These are phyloP conservation scores for Citrus mangshanensis DNA, from an alignment of 345 rosid species.

Conservation along the genomic window DNA sequence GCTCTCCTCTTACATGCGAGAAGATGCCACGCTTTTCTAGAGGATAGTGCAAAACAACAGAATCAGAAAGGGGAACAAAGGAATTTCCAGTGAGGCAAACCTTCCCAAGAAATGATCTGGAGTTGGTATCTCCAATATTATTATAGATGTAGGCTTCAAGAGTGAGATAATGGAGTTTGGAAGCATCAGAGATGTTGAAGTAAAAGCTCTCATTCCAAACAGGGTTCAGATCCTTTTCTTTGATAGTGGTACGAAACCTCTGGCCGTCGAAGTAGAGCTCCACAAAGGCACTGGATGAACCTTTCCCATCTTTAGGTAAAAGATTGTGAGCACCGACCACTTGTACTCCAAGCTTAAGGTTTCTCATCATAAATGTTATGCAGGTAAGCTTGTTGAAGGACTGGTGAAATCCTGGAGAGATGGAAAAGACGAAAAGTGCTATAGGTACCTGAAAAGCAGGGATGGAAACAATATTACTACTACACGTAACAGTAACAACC, in stretches of 20 bases:
- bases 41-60: conserved; percentile 87
- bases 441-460: conserved; percentile 36
- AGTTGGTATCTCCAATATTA: conserved; percentile 51
- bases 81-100: conserved; percentile 73
- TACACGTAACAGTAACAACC: background rate
- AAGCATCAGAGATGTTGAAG: conserved; percentile 87
- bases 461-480: conserved; percentile 3
- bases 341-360: conserved; percentile 84
- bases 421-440: background rate
- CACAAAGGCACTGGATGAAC: conserved; percentile 79
- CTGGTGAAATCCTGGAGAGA: background rate
- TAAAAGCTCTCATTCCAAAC: conserved; percentile 97
- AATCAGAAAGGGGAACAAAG: conserved; percentile 81
- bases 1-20: conserved; percentile 94
- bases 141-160: conserved; percentile 75
- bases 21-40: conserved; percentile 87
- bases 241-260: conserved; percentile 74
- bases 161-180: conserved; percentile 69
- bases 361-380: conserved; percentile 42
- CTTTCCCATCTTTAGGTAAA: conserved; percentile 88
- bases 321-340: conserved; percentile 91
- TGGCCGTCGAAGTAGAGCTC: conserved; percentile 93
- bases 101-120: conserved; percentile 89
- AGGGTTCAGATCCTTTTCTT: conserved; percentile 87
- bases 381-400: conserved; percentile 15